Evolutionary conservation across 371 early-diverging fungal species (phyloP).

Genomic region (Mortierella sp.): DNA sequence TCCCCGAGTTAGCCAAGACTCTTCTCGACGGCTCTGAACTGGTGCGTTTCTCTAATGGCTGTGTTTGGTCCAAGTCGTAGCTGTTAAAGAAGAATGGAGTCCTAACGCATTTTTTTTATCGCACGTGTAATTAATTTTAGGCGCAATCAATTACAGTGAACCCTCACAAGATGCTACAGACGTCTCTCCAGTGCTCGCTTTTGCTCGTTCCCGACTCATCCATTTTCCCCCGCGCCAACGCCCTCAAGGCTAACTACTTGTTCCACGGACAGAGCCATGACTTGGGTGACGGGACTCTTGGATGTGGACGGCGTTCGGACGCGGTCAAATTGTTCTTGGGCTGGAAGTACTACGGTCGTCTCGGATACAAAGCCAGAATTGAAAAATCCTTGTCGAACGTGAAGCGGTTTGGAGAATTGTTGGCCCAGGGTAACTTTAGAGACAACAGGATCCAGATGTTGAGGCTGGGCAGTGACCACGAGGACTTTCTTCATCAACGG

Average conservation of each 20-base stretch:
- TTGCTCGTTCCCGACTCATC: constrained; percentile 72
- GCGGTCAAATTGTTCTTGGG: constrained; percentile 87
- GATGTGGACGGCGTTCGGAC: constrained; percentile 91
- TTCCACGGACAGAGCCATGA: constrained; percentile 84
- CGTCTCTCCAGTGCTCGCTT: constrained; percentile 88
- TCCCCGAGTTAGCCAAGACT: constrained; percentile 54
- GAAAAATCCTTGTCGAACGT: constrained; percentile 55
- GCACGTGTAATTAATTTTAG: constrained; percentile 27
- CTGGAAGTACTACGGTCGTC: constrained; percentile 85
- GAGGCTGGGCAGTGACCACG: constrained; percentile 37
- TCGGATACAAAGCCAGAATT: constrained; percentile 46
- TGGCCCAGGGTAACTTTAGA: constrained; percentile 35
- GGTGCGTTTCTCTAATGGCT: constrained; percentile 47
- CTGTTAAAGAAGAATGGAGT: neutral
- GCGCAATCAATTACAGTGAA: constrained; percentile 86
- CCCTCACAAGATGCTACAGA: constrained; percentile 91
- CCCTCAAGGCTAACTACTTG: constrained; percentile 79
- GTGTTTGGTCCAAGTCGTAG: neutral
- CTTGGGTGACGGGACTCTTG: constrained; percentile 87
- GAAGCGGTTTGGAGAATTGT: constrained; percentile 37
- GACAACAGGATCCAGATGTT: constrained; percentile 52
- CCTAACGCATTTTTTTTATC: neutral
- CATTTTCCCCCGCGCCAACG: constrained; percentile 71
- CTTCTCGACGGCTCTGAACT: constrained; percentile 69
- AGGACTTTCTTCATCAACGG: neutral